Percentiles rank a stretch among this genome's conserved stretches.
These are phyloP conservation scores for Diaporthe sp. DNA, from an alignment of 2,329 filamentous ascomycete genomes.

Conservation along the genomic window DNA sequence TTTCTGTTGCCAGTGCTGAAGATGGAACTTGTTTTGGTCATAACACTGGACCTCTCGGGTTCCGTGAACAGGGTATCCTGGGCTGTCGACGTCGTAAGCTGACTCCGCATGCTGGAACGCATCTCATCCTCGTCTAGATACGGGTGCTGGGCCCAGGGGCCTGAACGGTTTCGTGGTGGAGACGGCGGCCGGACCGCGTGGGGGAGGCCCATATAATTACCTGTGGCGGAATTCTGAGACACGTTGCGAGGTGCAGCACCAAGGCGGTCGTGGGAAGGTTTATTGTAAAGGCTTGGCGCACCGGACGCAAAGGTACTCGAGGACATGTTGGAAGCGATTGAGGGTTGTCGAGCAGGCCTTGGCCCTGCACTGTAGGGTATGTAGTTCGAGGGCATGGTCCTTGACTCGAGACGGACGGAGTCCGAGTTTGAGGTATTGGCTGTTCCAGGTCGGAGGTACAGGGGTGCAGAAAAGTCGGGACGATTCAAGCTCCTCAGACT, in stretches of 20 bases:
- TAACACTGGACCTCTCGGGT: slow-evolving; percentile 86
- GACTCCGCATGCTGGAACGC: slow-evolving; percentile 70
- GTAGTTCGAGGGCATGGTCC: slow-evolving; percentile 28
- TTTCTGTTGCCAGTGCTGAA: slow-evolving; percentile 54
- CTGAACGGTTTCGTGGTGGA: slow-evolving; percentile 39
- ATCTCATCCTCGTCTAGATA: slow-evolving; percentile 67
- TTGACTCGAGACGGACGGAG: slow-evolving; percentile 38
- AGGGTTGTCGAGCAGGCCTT: slow-evolving; percentile 34
- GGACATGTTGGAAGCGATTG: slow-evolving; percentile 39
- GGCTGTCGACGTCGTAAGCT: slow-evolving; percentile 66
- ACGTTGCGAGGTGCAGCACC: slow-evolving; percentile 38
- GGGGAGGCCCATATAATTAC: slow-evolving; percentile 40
- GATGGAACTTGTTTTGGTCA: slow-evolving; percentile 83
- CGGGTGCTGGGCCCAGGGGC: slow-evolving; percentile 48
- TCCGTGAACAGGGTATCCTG: slow-evolving; percentile 65
- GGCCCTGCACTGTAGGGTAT: slow-evolving; percentile 33
- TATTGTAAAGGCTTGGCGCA: slow-evolving; percentile 36
- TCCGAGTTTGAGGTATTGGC: slow-evolving; percentile 38
- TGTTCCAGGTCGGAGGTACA: slow-evolving; percentile 39
- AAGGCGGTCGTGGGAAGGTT: slow-evolving; percentile 39
- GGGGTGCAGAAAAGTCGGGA: slow-evolving; percentile 32
- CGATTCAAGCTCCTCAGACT: slow-evolving; percentile 58
- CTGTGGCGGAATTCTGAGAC: slow-evolving; percentile 42
- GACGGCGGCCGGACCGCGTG: slow-evolving; percentile 39
- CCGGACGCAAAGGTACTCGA: slow-evolving; percentile 36